phyloP scores from a whole-genome alignment of 2,329 filamentous ascomycete genomes.

The Didymella glomerata region DNA sequence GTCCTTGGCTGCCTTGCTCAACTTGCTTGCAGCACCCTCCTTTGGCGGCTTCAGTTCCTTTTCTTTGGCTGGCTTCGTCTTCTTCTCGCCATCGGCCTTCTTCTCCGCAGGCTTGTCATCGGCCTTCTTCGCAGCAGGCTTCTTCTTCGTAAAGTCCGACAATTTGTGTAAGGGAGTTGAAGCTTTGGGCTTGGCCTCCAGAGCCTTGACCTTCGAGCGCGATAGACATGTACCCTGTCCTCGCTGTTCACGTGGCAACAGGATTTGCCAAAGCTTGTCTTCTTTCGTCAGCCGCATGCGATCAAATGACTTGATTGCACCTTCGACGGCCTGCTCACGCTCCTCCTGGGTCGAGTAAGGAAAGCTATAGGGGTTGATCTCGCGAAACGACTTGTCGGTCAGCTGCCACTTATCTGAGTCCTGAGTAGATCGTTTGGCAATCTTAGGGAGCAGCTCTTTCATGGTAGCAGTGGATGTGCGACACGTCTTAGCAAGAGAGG shows the following conservation, averaged over 20 bases:
- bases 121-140: slow-evolving; percentile 53
- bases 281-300: slow-evolving; percentile 66
- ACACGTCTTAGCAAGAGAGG: slow-evolving; percentile 44
- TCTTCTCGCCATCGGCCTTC: slow-evolving; percentile 25
- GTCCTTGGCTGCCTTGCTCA: slow-evolving; percentile 41
- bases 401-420: slow-evolving; percentile 57
- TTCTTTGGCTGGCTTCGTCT: slow-evolving; percentile 43
- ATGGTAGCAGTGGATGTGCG: slow-evolving; percentile 41
- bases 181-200: slow-evolving; percentile 48
- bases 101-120: slow-evolving; percentile 54
- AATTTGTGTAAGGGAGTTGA: slow-evolving; percentile 47
- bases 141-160: slow-evolving; percentile 55
- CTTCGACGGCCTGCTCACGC: slow-evolving; percentile 67
- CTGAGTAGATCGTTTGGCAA: slow-evolving; percentile 60
- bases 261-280: slow-evolving; percentile 69
- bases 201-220: slow-evolving; percentile 62
- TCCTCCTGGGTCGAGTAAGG: slow-evolving; percentile 64
- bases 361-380: slow-evolving; percentile 69
- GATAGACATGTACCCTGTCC: slow-evolving; percentile 69
- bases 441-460: slow-evolving; percentile 55
- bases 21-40: slow-evolving; percentile 18
- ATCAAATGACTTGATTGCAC: slow-evolving; percentile 70
- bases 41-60: slow-evolving; percentile 44
- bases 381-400: slow-evolving; percentile 66
- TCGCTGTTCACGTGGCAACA: slow-evolving; percentile 67